These are phyloP conservation scores for Mortierella hygrophila DNA, from an alignment of 192 early-diverging fungal species.

Conservation along the genomic window DNA sequence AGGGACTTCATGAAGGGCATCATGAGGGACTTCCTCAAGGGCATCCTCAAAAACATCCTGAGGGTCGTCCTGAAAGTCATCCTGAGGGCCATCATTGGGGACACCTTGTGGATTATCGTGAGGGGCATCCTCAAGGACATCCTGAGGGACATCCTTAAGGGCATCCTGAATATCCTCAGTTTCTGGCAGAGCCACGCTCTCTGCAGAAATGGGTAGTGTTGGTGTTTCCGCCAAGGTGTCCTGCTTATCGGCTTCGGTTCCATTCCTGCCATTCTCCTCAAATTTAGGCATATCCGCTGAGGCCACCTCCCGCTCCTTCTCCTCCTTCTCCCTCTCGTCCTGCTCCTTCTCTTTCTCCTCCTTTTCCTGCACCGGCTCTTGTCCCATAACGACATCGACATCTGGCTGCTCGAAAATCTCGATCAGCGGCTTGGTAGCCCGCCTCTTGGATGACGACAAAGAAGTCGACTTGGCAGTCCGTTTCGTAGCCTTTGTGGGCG, in stretches of 20 bases:
- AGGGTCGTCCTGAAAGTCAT: neutral
- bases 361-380: neutral
- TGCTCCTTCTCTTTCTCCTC: neutral
- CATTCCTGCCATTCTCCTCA: neutral
- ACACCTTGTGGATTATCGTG: too few species aligned
- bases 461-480: neutral
- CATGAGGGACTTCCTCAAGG: neutral
- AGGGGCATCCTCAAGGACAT: neutral
- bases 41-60: neutral
- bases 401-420: conserved; percentile 32
- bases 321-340: neutral
- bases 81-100: neutral
- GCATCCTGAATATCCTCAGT: neutral
- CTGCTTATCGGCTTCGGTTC: neutral
- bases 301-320: neutral
- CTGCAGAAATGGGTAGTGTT: neutral
- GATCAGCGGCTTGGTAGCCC: conserved; percentile 12
- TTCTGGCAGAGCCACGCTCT: neutral
- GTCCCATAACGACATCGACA: neutral
- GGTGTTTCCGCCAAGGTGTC: neutral
- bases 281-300: neutral
- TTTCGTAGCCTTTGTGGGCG: neutral
- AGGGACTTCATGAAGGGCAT: neutral
- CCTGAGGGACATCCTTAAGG: neutral
- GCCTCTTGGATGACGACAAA: conserved; percentile 15